Conservation (phyloP, 2,329 filamentous ascomycete species). For the Aspergillus persii region DNA sequence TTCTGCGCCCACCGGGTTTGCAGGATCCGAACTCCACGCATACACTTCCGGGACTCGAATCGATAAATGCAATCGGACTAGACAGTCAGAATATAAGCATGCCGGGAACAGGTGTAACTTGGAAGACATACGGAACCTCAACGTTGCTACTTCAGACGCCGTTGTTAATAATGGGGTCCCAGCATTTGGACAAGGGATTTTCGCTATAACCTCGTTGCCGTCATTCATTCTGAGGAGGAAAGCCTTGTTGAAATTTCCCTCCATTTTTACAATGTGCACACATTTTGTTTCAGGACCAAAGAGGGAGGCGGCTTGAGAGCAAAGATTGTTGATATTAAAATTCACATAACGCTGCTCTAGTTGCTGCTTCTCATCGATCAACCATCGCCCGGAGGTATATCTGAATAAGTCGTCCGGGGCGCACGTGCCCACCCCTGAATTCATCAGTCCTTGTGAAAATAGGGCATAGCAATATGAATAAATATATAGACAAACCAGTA, state of each 20-base stretch:
- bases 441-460: background rate
- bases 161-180: constrained; percentile 24
- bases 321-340: background rate
- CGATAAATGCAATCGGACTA: constrained; percentile 5
- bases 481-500: background rate
- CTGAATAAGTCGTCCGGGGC: background rate
- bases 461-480: background rate
- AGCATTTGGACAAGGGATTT: constrained; percentile 26
- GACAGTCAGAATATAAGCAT: background rate
- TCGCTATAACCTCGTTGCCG: constrained; percentile 23
- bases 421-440: background rate
- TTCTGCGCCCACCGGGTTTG: constrained; percentile 37
- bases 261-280: background rate
- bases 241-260: constrained; percentile 19
- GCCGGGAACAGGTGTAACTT: background rate
- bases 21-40: constrained; percentile 29
- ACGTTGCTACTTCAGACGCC: constrained; percentile 38
- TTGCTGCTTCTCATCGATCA: background rate
- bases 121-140: constrained; percentile 22
- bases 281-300: background rate
- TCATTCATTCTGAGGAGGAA: constrained; percentile 23
- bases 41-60: constrained; percentile 37
- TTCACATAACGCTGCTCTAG: background rate
- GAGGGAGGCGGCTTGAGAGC: background rate
- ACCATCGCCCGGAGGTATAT: background rate